A percentile compares a stretch with the other conserved stretches of the same genome.
Conservation (phyloP, 1,139 yeast species). For the Suhomyces terraborum region DNA sequence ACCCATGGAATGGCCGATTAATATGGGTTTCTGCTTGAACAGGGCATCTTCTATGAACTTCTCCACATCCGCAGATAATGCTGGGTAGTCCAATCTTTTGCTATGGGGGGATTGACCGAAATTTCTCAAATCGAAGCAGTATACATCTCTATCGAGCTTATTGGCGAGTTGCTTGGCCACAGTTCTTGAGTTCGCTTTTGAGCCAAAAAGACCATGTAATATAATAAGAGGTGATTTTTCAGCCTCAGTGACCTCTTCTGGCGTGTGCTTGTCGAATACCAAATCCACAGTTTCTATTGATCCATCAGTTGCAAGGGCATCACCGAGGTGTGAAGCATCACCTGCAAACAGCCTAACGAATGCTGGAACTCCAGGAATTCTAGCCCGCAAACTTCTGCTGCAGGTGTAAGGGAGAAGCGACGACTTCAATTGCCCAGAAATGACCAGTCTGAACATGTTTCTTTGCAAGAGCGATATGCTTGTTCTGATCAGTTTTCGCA, state of each 20-base stretch:
- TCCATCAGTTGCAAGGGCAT: conserved; percentile 22
- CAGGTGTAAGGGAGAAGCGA: not conserved
- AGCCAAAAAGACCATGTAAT: conserved; percentile 89
- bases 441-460: not conserved
- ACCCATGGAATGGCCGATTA: conserved; percentile 97
- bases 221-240: conserved; percentile 61
- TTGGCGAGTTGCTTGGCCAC: conserved; percentile 58
- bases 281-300: conserved; percentile 35
- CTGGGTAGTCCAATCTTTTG: conserved; percentile 69
- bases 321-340: conserved; percentile 25
- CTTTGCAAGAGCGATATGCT: not conserved
- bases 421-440: not conserved
- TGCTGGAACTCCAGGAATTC: not conserved
- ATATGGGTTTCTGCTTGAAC: conserved; percentile 51
- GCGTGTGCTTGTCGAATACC: conserved; percentile 33
- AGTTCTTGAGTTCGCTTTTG: conserved; percentile 72
- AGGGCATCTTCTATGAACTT: conserved; percentile 55
- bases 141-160: conserved; percentile 51
- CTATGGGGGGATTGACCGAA: conserved; percentile 90
- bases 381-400: not conserved
- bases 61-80: conserved; percentile 85
- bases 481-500: not conserved
- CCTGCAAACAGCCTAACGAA: conserved; percentile 4
- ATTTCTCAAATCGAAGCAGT: conserved; percentile 80
- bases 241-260: conserved; percentile 19